These are phyloP conservation scores for Zasmidium angulare DNA, from an alignment of 2,329 filamentous ascomycete species.

Conservation along the genomic window DNA sequence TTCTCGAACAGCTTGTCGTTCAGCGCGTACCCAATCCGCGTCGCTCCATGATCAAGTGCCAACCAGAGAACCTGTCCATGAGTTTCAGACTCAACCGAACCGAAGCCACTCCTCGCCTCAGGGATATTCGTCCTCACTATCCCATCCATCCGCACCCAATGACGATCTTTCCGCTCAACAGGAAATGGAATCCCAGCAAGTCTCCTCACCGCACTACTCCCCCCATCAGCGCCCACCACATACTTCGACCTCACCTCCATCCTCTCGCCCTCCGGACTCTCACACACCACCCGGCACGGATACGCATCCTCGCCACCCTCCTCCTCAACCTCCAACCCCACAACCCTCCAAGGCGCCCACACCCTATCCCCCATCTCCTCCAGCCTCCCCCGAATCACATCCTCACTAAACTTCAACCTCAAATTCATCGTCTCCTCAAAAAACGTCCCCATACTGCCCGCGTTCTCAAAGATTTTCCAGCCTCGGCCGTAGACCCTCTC, in stretches of 20 bases:
- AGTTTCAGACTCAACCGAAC: conserved; percentile 52
- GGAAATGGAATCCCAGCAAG: conserved; percentile 51
- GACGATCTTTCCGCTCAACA: conserved; percentile 50
- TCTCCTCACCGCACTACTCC: conserved; percentile 50
- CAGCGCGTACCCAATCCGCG: conserved; percentile 56
- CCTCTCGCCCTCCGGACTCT: conserved; percentile 26
- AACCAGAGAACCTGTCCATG: conserved; percentile 59
- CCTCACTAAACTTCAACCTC: conserved; percentile 57
- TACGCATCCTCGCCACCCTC: conserved; percentile 23
- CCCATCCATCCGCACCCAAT: conserved; percentile 57
- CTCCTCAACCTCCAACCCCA: conserved; percentile 40
- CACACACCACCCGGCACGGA: conserved; percentile 23
- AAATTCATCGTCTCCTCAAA: conserved; percentile 57
- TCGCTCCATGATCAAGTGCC: conserved; percentile 53
- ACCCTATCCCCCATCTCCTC: conserved; percentile 38
- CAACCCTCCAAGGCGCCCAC: conserved; percentile 39
- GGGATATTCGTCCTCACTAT: conserved; percentile 52
- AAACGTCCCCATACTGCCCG: conserved; percentile 33
- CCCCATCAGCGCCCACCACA: conserved; percentile 55
- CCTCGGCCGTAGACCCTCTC: conserved; percentile 30
- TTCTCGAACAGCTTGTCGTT: conserved; percentile 42
- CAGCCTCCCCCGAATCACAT: conserved; percentile 48
- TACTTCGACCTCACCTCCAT: conserved; percentile 45
- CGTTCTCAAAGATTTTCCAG: conserved; percentile 43
- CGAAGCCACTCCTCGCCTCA: conserved; percentile 46